phyloP scores from a whole-genome alignment of 2,329 filamentous ascomycete species.

The Microsporum canis region DNA sequence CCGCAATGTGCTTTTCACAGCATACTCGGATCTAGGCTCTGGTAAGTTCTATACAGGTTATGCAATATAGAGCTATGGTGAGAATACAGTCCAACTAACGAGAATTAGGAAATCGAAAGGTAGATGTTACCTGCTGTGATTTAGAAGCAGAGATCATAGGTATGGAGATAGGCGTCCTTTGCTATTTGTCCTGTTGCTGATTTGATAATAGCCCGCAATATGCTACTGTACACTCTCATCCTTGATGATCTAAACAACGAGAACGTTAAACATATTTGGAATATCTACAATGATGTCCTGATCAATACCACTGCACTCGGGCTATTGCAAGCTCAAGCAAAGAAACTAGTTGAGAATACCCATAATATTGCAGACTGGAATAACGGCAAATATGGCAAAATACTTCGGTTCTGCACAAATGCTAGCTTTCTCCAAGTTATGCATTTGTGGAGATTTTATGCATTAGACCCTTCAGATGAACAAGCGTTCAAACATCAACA shows the following conservation, averaged over 20 bases:
- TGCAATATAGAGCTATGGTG: not conserved
- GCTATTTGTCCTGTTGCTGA: not conserved
- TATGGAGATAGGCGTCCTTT: slow-evolving; percentile 19
- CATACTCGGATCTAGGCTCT: slow-evolving; percentile 29
- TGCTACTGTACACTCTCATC: slow-evolving; percentile 43
- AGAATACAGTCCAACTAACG: not conserved
- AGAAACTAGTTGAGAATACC: slow-evolving; percentile 34
- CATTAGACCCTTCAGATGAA: not conserved
- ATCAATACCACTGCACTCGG: slow-evolving; percentile 31
- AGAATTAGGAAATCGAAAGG: slow-evolving; percentile 21
- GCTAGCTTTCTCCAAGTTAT: slow-evolving; percentile 30
- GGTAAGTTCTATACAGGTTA: not conserved
- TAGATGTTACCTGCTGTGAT: slow-evolving; percentile 50
- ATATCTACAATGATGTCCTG: slow-evolving; percentile 46
- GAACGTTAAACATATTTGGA: slow-evolving; percentile 35
- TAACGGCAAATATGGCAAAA: slow-evolving; percentile 32
- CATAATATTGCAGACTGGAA: slow-evolving; percentile 37
- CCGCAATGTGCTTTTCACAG: slow-evolving; percentile 46
- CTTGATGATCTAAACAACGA: slow-evolving; percentile 29
- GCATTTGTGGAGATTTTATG: slow-evolving; percentile 33
- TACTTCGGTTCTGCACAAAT: slow-evolving; percentile 41
- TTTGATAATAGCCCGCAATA: slow-evolving; percentile 40
- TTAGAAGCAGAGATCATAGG: slow-evolving; percentile 41
- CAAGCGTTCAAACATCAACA: slow-evolving; percentile 1
- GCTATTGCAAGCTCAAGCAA: slow-evolving; percentile 34